phyloP scores from a whole-genome alignment of 2,329 filamentous ascomycete genomes.

The Pyricularia pennisetigena region DNA sequence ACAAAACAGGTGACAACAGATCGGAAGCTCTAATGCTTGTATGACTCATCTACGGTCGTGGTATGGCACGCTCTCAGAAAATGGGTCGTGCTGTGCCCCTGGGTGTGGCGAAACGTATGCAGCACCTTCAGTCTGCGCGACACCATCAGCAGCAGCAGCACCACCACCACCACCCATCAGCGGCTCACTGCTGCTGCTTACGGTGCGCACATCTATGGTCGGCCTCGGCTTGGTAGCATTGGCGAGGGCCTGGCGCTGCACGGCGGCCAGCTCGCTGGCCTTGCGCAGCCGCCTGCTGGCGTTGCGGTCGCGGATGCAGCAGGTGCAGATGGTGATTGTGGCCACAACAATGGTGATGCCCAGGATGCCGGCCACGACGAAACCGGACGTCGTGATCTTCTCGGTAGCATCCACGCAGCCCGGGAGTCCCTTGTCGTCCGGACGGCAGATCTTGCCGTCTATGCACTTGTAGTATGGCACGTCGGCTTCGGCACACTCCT shows the following conservation, averaged over 20 bases:
- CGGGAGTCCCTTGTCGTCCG: conserved; percentile 25
- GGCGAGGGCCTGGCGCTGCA: conserved; percentile 30
- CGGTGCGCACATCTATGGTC: neutral
- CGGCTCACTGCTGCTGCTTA: neutral
- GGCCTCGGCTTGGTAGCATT: conserved; percentile 11
- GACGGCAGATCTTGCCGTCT: conserved; percentile 32
- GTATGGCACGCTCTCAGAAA: neutral
- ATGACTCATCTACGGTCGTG: neutral
- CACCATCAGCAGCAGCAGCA: neutral
- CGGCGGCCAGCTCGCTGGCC: conserved; percentile 37
- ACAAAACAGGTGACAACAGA: neutral
- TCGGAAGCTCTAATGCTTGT: neutral
- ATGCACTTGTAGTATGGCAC: conserved; percentile 28
- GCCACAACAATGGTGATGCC: conserved; percentile 26
- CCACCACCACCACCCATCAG: neutral
- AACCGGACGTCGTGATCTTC: conserved; percentile 29
- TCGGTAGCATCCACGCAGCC: conserved; percentile 33
- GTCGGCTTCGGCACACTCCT: conserved; percentile 28
- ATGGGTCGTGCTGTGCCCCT: neutral
- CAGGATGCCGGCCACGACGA: conserved; percentile 39
- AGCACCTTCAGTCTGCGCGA: neutral
- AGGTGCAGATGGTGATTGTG: conserved; percentile 32
- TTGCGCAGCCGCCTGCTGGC: conserved; percentile 31
- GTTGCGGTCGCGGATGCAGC: conserved; percentile 40
- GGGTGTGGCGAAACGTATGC: neutral